Base-by-base conservation (phyloP, 345 rosid species). In the Triadica sebifera region DNA sequence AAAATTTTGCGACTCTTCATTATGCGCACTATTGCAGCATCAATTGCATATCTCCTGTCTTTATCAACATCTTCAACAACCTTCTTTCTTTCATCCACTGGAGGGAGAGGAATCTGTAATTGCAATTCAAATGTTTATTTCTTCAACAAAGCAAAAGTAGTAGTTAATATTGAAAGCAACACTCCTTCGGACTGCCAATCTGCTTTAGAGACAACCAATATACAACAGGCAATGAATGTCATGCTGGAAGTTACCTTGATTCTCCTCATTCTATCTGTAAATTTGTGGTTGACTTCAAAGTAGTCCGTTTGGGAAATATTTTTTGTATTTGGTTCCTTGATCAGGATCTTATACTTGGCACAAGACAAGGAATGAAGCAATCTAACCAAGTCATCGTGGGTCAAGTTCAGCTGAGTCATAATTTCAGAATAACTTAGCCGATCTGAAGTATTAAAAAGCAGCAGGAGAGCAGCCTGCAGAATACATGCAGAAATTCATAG, bases 11-110 rank as follows among this genome's bases (percentile, higher is more conserved):
- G 80, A 57, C 95, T 86, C 90, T 96, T 96, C 99, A 96, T 96
- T 74, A 96, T 96, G 52, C 99, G 92, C 19, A 96, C 99, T 63
- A 96, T 85, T 17, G 99, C 98, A 60, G 99, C 99, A 83, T 96
- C 99, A 73, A 96, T 90, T 0, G 97, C 97, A 61, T 90, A 93
- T 39, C 95, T 87, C 56, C 98, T 82, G 79, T 89, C 99, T 83
- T 91, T 96, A 70, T 93, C 93, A 2, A 91, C 98, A 73, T 93
- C 99, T 78, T 96, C 99, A 20, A 91, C 88, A 13, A 96, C 90
- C 76, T 91, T 93, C 87, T 87, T 93, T 86, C 95, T 87, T 81
- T 96, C 99, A 75, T 91, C 98, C 25, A 93, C 90, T 0, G 90
- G 93, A 39, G 99, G 98, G 37, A 96, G 97, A 72, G 98, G 97